Base-by-base conservation (phyloP, 768 basidiomycete species). In the Butyriboletus loyo region DNA sequence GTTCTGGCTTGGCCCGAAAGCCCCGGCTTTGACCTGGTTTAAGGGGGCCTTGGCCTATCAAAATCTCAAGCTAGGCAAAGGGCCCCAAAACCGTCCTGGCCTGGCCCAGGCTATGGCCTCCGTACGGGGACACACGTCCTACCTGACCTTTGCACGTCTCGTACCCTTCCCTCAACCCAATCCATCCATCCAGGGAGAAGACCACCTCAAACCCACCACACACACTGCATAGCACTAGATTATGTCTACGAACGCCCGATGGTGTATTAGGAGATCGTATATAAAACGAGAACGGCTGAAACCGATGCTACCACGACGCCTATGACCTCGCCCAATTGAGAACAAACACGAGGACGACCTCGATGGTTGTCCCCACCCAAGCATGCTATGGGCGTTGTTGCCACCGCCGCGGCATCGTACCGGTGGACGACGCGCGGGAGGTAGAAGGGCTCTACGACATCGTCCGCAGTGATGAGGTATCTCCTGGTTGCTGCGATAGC, bases 61-160 rank as follows among this genome's bases (percentile, higher is more conserved):
- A n/a, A n/a, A n/a, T n/a, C n/a, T n/a, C n/a, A n/a, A n/a, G n/a
- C n/a, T n/a, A n/a, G n/a, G n/a, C n/a, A n/a, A n/a, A n/a, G n/a
- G n/a, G n/a, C n/a, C n/a, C n/a, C n/a, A n/a, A n/a, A n/a, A n/a
- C n/a, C n/a, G n/a, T n/a, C n/a, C n/a, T n/a, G n/a, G n/a, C n/a
- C n/a, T n/a, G n/a, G n/a, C n/a, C n/a, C n/a, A n/a, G n/a, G n/a
- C n/a, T n/a, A n/a, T n/a, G n/a, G n/a, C n/a, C n/a, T n/a, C n/a
- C 65, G 88, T 93, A 46, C 81, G 96, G 47, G 97, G 97, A 13
- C 97, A 99, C 69, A 97, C 96, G 9, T 94, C 91, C 27, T 98
- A 94, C 72, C 79, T 99, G 43, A 98, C 97, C 0, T 98, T 98
- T 66, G 96, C 96, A 3, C 78, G 81, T 48, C 83, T 96, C n/a